Evolutionary conservation across 129 eudicot species (phyloP).

Genomic region (Artemisia annua): DNA sequence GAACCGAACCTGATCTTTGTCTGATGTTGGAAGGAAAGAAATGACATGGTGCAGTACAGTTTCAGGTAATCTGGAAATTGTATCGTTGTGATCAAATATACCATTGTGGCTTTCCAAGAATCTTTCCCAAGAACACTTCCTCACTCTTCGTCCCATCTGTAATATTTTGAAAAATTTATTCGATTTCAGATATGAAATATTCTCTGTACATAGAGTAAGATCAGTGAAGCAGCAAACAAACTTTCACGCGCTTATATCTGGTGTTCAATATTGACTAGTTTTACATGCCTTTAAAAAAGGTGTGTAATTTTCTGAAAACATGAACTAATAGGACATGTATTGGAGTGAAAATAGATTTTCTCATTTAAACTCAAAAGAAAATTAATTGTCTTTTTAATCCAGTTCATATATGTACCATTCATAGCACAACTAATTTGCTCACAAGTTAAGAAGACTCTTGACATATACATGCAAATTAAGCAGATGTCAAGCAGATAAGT

Average conservation of each 20-base stretch:
- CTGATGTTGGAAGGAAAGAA: no score
- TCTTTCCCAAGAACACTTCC: slow-evolving; percentile 13
- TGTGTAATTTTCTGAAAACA: background rate
- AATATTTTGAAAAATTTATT: background rate
- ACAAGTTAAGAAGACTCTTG: no score
- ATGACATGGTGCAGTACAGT: no score
- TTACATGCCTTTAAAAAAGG: background rate
- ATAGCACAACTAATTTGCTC: background rate
- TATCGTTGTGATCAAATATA: background rate
- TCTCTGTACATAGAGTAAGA: background rate
- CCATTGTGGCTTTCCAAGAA: background rate
- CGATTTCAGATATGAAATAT: background rate
- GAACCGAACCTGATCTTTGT: no score
- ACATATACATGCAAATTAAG: background rate
- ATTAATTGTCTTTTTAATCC: background rate
- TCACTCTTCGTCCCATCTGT: background rate
- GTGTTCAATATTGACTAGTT: background rate
- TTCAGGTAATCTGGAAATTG: no score
- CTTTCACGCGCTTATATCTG: background rate
- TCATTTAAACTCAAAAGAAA: background rate
- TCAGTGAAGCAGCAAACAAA: background rate
- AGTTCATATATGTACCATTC: background rate
- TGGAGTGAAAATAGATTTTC: background rate
- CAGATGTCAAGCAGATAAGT: background rate
- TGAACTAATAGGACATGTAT: background rate